Base-by-base conservation (phyloP, 192 early-diverging fungal genomes). In the Kappamyces sp. region DNA sequence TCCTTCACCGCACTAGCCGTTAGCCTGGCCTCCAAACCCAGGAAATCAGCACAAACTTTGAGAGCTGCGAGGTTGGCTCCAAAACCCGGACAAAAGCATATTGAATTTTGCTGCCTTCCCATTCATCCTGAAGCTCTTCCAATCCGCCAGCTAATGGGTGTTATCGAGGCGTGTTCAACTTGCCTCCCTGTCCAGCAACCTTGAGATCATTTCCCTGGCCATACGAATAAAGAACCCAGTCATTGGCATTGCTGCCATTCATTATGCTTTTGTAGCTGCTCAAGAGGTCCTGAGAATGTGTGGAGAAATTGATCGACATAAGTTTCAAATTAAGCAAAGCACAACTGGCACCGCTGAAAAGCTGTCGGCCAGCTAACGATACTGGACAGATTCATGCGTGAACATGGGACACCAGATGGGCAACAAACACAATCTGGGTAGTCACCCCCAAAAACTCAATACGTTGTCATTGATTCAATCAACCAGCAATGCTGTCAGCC, bases 61-160 rank as follows among this genome's bases (percentile, higher is more conserved):
- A 76, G 14, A 97, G 75, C 37, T 79, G 73, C 1, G 91, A 88
- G 57, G 92, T 87, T 9, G 88, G 91, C 68, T 97, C 94, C 39
- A 72, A 67, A n/a, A 92, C 86, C 12, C 83, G 74, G 2, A 70
- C 84, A 76, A 90, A 92, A 7, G 89, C 93, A 71, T 87, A 95
- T 66, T 90, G 90, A 45, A 93, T 87, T 65, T 91, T 91, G 43
- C 85, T 81, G 58, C 91, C 91, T 47, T 83, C 77, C 74, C 93
- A 94, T 67, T 94, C 93, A 1, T 97, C 94, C n/a, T 70, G 67
- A 12, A 97, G 80, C 59, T 93, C 88, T 30, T 92, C 91, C 4
- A 95, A 78, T 1, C 84, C 88, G 38, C 76, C 89, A 62, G n/a
- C n/a, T n/a, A n/a, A n/a, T n/a, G n/a, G n/a, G n/a, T n/a, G n/a